Base-by-base conservation (phyloP, 2,329 filamentous ascomycete species). In the Parasarocladium wereldwijsianum region DNA sequence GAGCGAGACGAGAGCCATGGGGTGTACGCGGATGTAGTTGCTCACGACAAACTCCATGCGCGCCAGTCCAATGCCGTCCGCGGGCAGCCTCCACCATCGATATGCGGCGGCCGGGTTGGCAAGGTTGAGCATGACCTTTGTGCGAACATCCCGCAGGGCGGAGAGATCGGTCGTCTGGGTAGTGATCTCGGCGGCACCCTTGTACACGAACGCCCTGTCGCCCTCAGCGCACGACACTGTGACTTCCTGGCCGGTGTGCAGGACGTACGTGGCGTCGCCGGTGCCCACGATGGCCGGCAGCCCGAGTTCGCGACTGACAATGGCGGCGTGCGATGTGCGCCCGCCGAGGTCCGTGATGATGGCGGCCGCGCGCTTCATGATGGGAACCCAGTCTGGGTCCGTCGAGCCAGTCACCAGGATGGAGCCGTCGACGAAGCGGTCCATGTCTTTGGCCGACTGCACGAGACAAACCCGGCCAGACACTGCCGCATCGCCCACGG, bases 1-100 rank as follows among this genome's bases (percentile, higher is more conserved):
- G 27, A 44, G 51, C 34, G 50, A 43, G 16, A 54, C 36, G 2
- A 53, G 45, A 6, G 51, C 51, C 51, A 55, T 52, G 3, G 39
- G 51, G 33, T 52, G 50, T n/a, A 52, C 38, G 20, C 42, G 47
- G 35, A 55, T 53, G 12, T 43, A 39, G 36, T 54, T 53, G 39
- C 34, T 45, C n/a, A 54, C 45, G 14, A 55, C 49, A 27, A 54
- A 53, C 31, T 55, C 52, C 52, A 56, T 56, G 20, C 52, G 49
- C 8, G 51, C 52, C 24, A 56, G 49, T 13, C 52, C 52, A 31
- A 56, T 54, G 10, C 52, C 52, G 32, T 54, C 50, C 8, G 38
- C 40, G 10, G 51, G 51, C 10, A 56, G 50, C 6, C 50, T 43
- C 51, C 51, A 55, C 52, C 52, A 56, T 27, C 49, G 50, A 32